Conservation (phyloP, 2,329 filamentous ascomycete species). For the Penicillium glabrum region DNA sequence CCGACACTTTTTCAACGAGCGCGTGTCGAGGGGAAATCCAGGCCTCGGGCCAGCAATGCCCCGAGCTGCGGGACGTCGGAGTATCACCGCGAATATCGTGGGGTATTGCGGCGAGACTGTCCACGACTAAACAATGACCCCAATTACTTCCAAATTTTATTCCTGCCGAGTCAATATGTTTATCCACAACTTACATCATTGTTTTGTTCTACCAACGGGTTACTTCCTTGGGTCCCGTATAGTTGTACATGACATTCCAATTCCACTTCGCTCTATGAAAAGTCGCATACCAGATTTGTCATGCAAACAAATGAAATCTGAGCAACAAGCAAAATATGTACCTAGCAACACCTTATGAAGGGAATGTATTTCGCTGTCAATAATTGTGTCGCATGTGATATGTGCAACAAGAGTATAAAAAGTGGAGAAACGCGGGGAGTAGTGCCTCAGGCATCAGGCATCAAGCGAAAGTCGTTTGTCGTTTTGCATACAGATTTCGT, state of each 20-base stretch:
- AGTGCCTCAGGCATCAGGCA: neutral
- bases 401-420: neutral
- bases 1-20: slow-evolving; percentile 9
- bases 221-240: neutral
- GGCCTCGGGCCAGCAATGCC: slow-evolving; percentile 3
- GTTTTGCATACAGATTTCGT: neutral
- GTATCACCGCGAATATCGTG: neutral
- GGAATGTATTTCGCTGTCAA: neutral
- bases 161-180: neutral
- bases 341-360: too few species aligned
- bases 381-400: neutral
- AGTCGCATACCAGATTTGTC: too few species aligned
- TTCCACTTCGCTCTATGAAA: too few species aligned
- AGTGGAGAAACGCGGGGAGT: neutral
- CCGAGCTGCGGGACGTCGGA: slow-evolving; percentile 1
- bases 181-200: neutral
- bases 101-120: neutral
- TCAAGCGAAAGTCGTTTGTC: neutral
- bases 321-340: too few species aligned
- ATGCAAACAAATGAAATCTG: too few species aligned
- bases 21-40: slow-evolving; percentile 5
- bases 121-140: neutral
- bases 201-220: neutral
- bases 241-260: too few species aligned
- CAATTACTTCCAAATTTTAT: neutral